phyloP scores from a whole-genome alignment of 768 basidiomycete species.

The Pluteus cervinus region DNA sequence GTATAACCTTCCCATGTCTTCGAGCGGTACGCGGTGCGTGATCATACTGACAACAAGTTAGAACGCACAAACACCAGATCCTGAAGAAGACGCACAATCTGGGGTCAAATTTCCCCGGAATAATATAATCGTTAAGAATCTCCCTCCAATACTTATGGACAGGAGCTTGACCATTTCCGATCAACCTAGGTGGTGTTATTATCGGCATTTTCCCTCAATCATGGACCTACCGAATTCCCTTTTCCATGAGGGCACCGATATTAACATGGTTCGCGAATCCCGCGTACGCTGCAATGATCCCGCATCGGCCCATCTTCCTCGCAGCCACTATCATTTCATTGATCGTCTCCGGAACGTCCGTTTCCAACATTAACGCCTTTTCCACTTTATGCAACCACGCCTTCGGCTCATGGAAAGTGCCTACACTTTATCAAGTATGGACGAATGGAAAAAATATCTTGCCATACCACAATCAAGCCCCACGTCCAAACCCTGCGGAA shows the following conservation, averaged over 20 bases:
- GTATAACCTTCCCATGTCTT: slow-evolving; percentile 63
- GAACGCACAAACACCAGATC: not conserved
- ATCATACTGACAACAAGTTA: slow-evolving; percentile 30
- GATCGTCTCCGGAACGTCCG: slow-evolving; percentile 61
- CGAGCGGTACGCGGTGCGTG: slow-evolving; percentile 54
- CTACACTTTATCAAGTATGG: slow-evolving; percentile 13
- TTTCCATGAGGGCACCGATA: slow-evolving; percentile 74
- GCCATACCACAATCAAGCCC: slow-evolving; percentile 43
- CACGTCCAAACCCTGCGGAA: slow-evolving; percentile 61
- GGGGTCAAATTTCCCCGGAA: slow-evolving; percentile 60
- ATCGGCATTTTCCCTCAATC: not conserved
- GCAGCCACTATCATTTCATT: slow-evolving; percentile 42
- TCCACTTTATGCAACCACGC: slow-evolving; percentile 57
- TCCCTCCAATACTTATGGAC: slow-evolving; percentile 73
- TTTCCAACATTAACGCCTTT: slow-evolving; percentile 69
- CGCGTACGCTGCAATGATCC: slow-evolving; percentile 64
- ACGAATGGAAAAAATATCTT: not conserved
- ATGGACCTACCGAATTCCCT: slow-evolving; percentile 43
- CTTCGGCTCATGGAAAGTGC: slow-evolving; percentile 71
- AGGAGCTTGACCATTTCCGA: slow-evolving; percentile 73
- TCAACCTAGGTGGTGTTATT: slow-evolving; percentile 27
- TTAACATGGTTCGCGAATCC: slow-evolving; percentile 65
- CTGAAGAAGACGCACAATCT: slow-evolving; percentile 36
- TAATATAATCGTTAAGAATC: slow-evolving; percentile 58
- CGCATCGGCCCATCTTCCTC: slow-evolving; percentile 52